Percentiles rank a stretch among this genome's conserved stretches.
phyloP scores from a whole-genome alignment of 176 grass and related monocot species.

The Themeda triandra region DNA sequence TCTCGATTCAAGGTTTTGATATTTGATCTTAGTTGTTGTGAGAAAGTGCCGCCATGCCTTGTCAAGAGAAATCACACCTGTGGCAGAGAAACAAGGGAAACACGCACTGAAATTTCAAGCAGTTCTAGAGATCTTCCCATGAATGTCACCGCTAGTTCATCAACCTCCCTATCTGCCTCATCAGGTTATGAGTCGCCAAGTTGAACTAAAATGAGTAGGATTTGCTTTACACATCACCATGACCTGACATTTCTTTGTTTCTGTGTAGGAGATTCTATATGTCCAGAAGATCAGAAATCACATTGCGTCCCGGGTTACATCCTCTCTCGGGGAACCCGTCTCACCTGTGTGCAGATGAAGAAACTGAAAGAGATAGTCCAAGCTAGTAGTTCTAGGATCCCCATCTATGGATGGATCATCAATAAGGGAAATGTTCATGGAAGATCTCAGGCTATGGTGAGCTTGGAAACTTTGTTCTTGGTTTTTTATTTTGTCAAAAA shows the following conservation, averaged over 20 bases:
- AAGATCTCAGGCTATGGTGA: neutral
- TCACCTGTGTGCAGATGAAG: neutral
- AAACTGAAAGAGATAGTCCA: neutral
- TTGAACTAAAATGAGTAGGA: neutral
- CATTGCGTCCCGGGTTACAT: neutral
- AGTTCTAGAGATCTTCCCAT: neutral
- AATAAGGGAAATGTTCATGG: neutral
- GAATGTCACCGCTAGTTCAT: neutral
- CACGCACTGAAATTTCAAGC: neutral
- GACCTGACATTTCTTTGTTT: neutral
- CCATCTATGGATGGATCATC: neutral
- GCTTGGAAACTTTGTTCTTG: neutral
- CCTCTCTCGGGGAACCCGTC: neutral
- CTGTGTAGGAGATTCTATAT: neutral
- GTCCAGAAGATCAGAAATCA: neutral
- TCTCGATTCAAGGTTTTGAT: slow-evolving; percentile 41
- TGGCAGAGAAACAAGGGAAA: neutral
- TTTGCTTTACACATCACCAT: neutral
- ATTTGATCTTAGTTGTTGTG: slow-evolving; percentile 23
- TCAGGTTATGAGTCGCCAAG: neutral
- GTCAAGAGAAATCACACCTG: neutral
- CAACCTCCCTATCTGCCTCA: neutral
- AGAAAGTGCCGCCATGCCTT: slow-evolving; percentile 20
- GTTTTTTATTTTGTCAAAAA: no score
- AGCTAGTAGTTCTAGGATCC: neutral